phyloP scores from a whole-genome alignment of 2,329 filamentous ascomycete species.

The Cryphonectria radicalis region DNA sequence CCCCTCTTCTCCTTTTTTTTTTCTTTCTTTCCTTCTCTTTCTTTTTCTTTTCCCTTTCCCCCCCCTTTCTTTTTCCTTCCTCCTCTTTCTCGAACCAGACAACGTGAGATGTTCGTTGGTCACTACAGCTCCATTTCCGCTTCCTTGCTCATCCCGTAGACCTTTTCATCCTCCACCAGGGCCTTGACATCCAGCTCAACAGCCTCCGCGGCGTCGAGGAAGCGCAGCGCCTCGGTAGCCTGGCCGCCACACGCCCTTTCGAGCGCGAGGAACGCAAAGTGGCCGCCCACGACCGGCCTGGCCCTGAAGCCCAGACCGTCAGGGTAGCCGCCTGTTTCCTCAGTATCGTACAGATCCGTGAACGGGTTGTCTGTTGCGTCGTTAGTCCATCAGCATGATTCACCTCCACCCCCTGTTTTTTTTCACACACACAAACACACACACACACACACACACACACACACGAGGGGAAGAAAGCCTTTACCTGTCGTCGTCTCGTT shows the following conservation, averaged over 20 bases:
- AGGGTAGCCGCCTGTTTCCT: slow-evolving; percentile 75
- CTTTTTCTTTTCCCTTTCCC: no score
- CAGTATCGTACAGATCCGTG: slow-evolving; percentile 82
- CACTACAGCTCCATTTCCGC: slow-evolving; percentile 25
- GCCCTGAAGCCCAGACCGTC: slow-evolving; percentile 74
- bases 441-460: no score
- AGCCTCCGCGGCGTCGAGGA: slow-evolving; percentile 47
- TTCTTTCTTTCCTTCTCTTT: not conserved
- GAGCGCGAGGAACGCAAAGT: slow-evolving; percentile 84
- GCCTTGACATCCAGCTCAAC: slow-evolving; percentile 42
- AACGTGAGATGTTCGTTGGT: not conserved
- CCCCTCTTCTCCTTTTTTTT: not conserved
- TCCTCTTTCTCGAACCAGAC: not conserved
- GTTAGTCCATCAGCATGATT: slow-evolving; percentile 27
- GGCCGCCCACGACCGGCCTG: slow-evolving; percentile 80
- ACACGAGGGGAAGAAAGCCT: slow-evolving; percentile 26
- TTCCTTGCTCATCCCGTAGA: slow-evolving; percentile 24
- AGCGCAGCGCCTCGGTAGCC: slow-evolving; percentile 61
- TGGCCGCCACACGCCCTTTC: slow-evolving; percentile 77
- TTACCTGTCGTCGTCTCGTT: slow-evolving; percentile 76
- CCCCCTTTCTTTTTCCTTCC: no score
- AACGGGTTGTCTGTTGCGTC: slow-evolving; percentile 65
- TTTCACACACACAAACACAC: no score
- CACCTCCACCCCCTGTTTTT: not conserved
- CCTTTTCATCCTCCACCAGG: slow-evolving; percentile 32